Evolutionary conservation across 2,329 filamentous ascomycete genomes (phyloP), one percentile per base, ranked within the genome.

Genomic region (Microdochium bolleyi): DNA sequence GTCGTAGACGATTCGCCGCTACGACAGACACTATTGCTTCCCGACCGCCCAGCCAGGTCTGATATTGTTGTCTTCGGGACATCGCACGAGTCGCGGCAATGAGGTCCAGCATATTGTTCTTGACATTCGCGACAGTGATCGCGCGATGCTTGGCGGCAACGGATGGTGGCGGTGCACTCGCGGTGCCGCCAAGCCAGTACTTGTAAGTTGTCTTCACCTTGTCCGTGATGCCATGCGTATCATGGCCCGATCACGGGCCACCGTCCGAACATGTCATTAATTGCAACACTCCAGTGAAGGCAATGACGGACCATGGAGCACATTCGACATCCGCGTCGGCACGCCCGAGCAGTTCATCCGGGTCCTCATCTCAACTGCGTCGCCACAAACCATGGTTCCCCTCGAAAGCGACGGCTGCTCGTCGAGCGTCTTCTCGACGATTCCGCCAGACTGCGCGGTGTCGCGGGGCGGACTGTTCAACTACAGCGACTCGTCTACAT

Each of bases 281-380:
- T 22, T 22, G 8, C 21, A 8, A 5, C 41, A 8, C 10, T 44
- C 14, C 19, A 66, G 64, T 48, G 68, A 72, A 24, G 70, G 70
- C 52, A 72, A 70, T 48, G 70, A 73, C 53, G 70, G 70, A 19
- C 64, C 64, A 21, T 72, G 69, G 70, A 70, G 67, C 55, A 71
- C 62, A 14, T 73, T 73, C 52, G 58, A 67, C 52, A 51, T 70
- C 37, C 65, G 64, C 16, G 63, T 68, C n/a, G 70, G 70, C n/a
- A 67, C 60, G 3, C 65, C 69, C 19, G 62, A 66, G 48, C 66
- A 70, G 53, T 60, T 64, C 52, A 56, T 71, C 14, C 60, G 68
- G 52, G 68, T 71, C 3, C 61, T 71, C 13, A 61, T 71, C 10
- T 72, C 70, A 25, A 73, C 70, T 19, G 65, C 70, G 1, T 68